A percentile compares a stretch with the other conserved stretches of the same genome.
Evolutionary conservation across 441 rosid genomes (phyloP).

Genomic region (Croton laevigatus): DNA sequence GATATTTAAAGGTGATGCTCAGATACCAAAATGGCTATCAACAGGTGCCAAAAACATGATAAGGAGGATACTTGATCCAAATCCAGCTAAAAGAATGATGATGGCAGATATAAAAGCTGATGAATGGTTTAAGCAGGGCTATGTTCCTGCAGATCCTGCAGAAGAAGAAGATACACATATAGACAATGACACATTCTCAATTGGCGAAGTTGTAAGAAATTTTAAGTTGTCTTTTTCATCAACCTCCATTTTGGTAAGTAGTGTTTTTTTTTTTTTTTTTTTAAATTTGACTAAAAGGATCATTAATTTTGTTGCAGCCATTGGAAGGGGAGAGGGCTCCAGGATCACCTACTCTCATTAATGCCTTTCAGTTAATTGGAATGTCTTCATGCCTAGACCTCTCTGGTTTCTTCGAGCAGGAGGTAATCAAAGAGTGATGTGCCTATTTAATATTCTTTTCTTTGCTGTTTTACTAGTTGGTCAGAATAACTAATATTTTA

Average conservation of each 20-base stretch:
- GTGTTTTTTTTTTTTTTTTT: neutral
- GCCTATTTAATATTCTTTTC: neutral
- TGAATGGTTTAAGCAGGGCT: constrained; percentile 79
- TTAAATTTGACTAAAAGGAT: constrained; percentile 4
- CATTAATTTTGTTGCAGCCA: constrained; percentile 27
- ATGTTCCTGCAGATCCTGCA: constrained; percentile 52
- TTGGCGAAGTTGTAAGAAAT: constrained; percentile 52
- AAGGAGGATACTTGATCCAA: constrained; percentile 83
- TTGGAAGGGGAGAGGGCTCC: constrained; percentile 42
- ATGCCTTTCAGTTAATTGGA: constrained; percentile 94
- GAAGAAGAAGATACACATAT: constrained; percentile 58
- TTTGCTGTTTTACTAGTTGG: neutral
- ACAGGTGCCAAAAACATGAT: constrained; percentile 72
- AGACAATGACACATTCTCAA: constrained; percentile 53
- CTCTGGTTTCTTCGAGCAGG: constrained; percentile 95
- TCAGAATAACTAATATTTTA: neutral
- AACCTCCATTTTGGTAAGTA: neutral
- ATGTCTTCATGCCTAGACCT: constrained; percentile 97
- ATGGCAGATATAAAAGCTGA: constrained; percentile 60
- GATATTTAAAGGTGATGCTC: constrained; percentile 92
- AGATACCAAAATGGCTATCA: constrained; percentile 80
- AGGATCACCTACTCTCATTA: constrained; percentile 57
- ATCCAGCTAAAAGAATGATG: constrained; percentile 68
- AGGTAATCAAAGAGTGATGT: constrained; percentile 41
- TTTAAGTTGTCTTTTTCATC: constrained; percentile 5